Conservation (phyloP, 257 asterid species). For the Ligustrum vulgare region DNA sequence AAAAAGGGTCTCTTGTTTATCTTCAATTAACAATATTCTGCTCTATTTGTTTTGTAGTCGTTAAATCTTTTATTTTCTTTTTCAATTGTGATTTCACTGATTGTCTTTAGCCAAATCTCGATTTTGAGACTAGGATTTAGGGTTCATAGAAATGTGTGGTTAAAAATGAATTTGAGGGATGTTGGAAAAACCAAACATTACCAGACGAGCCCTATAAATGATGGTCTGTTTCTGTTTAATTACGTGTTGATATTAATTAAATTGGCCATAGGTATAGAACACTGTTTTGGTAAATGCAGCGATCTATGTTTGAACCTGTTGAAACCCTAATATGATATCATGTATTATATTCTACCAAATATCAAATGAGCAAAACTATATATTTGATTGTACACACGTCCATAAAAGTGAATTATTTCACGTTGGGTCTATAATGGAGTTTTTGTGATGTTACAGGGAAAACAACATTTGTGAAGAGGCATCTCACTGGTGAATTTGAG, state of each 20-base stretch:
- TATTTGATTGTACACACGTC: background rate
- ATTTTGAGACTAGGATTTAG: background rate
- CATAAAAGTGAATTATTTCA: background rate
- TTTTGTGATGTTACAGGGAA: constrained; percentile 43
- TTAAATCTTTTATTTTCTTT: background rate
- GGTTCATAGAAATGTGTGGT: background rate
- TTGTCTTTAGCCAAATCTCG: background rate
- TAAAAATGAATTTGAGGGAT: too few species aligned
- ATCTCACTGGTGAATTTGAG: constrained; percentile 90
- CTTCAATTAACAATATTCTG: background rate
- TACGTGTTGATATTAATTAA: background rate
- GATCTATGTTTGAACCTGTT: background rate
- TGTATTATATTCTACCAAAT: background rate
- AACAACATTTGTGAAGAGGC: constrained; percentile 91
- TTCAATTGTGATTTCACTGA: background rate
- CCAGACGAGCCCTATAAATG: background rate
- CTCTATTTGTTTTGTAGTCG: background rate
- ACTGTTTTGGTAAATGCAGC: background rate
- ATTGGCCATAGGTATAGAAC: background rate
- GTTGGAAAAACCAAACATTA: too few species aligned
- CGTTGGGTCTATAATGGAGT: background rate
- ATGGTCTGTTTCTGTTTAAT: background rate
- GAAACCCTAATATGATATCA: background rate
- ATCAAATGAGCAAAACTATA: background rate
- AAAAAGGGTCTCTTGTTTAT: too few species aligned